Conservation (phyloP, 805 yeast genomes). For the Kuraishia capsulata region DNA sequence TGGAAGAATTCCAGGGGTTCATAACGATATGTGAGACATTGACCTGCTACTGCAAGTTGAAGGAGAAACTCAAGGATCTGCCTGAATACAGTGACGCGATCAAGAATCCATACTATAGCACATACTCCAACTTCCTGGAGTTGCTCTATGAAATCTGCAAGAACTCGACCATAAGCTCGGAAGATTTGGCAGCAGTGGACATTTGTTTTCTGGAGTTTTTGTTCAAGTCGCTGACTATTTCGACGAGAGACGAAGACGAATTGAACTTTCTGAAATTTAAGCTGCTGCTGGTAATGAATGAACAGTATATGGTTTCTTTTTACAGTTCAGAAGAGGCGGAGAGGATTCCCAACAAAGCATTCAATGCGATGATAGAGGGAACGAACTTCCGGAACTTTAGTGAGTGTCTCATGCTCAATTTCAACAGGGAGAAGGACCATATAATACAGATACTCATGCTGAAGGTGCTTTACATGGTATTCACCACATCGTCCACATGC, state of each 20-base stretch:
- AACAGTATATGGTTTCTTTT: conserved; percentile 70
- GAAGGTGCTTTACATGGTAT: conserved; percentile 65
- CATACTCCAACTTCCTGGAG: conserved; percentile 30
- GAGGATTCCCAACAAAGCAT: conserved; percentile 35
- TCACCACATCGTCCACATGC: conserved; percentile 55
- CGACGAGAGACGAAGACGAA: conserved; percentile 41
- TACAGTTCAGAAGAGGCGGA: conserved; percentile 18
- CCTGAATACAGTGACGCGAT: conserved; percentile 15
- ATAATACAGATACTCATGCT: conserved; percentile 70
- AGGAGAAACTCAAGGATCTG: conserved; percentile 35
- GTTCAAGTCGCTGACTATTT: conserved; percentile 31
- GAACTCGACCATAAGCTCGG: conserved; percentile 31
- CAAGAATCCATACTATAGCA: conserved; percentile 13
- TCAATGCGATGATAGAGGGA: conserved; percentile 40
- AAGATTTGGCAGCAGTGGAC: conserved; percentile 33
- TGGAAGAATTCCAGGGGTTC: conserved; percentile 47
- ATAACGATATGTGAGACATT: conserved; percentile 21
- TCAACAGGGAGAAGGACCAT: conserved; percentile 69
- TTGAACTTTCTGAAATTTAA: conserved; percentile 62
- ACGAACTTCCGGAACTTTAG: conserved; percentile 44
- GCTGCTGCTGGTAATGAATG: conserved; percentile 67
- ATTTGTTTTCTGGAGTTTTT: conserved; percentile 36
- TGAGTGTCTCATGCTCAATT: conserved; percentile 61
- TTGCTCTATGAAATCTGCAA: conserved; percentile 48
- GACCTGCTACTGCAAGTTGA: conserved; percentile 16